phyloP scores from a whole-genome alignment of 768 basidiomycete genomes.

The Gautieria morchelliformis region DNA sequence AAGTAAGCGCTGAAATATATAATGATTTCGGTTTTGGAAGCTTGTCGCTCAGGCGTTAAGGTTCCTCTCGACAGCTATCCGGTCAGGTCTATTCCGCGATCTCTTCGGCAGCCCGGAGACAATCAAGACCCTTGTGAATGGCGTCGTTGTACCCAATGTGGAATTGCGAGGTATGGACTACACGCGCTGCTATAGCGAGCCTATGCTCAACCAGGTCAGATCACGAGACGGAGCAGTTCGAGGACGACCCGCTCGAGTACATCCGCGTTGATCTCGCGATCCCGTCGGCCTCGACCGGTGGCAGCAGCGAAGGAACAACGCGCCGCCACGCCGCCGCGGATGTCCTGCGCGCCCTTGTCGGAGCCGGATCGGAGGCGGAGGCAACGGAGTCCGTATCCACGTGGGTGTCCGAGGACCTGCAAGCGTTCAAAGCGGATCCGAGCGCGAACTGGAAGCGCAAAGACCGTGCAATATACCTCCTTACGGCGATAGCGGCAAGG shows the following conservation, averaged over 20 bases:
- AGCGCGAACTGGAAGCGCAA: conserved; percentile 79
- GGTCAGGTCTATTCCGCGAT: conserved; percentile 63
- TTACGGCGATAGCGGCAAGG: conserved; percentile 88
- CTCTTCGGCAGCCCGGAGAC: conserved; percentile 59
- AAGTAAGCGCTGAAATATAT: background rate
- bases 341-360: conserved; percentile 84
- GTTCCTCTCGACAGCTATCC: conserved; percentile 89
- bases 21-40: conserved; percentile 22
- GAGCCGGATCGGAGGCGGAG: conserved; percentile 60
- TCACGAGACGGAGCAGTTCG: conserved; percentile 90
- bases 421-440: conserved; percentile 46
- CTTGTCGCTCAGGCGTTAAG: conserved; percentile 85
- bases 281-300: conserved; percentile 37
- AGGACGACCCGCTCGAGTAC: conserved; percentile 94
- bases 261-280: conserved; percentile 78
- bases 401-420: conserved; percentile 75
- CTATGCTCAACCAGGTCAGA: conserved; percentile 27
- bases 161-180: conserved; percentile 46
- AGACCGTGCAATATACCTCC: conserved; percentile 84
- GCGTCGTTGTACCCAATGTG: conserved; percentile 92
- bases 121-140: conserved; percentile 73
- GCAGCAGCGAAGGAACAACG: conserved; percentile 64
- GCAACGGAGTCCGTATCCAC: conserved; percentile 79
- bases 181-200: background rate
- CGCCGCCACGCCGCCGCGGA: conserved; percentile 91